A percentile compares a stretch with the other conserved stretches of the same genome.
Evolutionary conservation across 140 eudicot species (phyloP).

Genomic region (Ambrosia hybrid): DNA sequence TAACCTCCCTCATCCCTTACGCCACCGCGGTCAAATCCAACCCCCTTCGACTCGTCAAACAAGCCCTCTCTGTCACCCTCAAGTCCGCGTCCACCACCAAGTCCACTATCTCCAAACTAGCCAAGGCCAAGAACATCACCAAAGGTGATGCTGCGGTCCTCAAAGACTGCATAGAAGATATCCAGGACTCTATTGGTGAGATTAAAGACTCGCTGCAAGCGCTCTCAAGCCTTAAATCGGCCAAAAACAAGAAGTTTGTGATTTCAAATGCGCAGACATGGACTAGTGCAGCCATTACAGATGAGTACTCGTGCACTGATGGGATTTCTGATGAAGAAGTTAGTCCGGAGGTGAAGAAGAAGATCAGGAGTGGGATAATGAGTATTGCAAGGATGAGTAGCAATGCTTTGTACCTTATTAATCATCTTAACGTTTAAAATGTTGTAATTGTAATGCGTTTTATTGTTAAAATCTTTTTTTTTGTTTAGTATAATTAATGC

Average conservation of each 20-base stretch:
- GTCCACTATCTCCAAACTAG: slow-evolving; percentile 29
- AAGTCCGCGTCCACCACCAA: slow-evolving; percentile 35
- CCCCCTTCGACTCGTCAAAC: slow-evolving; percentile 34
- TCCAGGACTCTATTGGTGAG: slow-evolving; percentile 51
- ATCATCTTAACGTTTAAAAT: slow-evolving; percentile 39
- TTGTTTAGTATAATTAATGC: not conserved
- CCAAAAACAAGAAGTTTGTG: slow-evolving; percentile 28
- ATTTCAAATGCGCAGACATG: slow-evolving; percentile 57
- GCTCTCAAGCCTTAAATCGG: slow-evolving; percentile 30
- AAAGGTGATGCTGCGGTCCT: slow-evolving; percentile 36
- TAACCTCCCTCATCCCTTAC: slow-evolving; percentile 48
- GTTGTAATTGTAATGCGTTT: not conserved
- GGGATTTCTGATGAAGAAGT: slow-evolving; percentile 37
- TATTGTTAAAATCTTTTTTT: not conserved
- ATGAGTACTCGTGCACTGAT: slow-evolving; percentile 58
- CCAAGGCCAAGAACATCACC: slow-evolving; percentile 31
- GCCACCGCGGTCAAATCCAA: slow-evolving; percentile 45
- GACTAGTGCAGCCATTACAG: slow-evolving; percentile 66
- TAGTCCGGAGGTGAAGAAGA: slow-evolving; percentile 36
- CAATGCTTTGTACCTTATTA: slow-evolving; percentile 64
- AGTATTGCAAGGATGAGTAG: slow-evolving; percentile 44
- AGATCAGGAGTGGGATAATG: slow-evolving; percentile 36
- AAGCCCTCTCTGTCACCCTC: slow-evolving; percentile 47
- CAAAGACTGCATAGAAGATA: slow-evolving; percentile 47
- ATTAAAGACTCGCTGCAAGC: slow-evolving; percentile 43